Evolutionary conservation across 805 yeast genomes (phyloP).

Genomic region (Groenewaldozyma salmanticensis): DNA sequence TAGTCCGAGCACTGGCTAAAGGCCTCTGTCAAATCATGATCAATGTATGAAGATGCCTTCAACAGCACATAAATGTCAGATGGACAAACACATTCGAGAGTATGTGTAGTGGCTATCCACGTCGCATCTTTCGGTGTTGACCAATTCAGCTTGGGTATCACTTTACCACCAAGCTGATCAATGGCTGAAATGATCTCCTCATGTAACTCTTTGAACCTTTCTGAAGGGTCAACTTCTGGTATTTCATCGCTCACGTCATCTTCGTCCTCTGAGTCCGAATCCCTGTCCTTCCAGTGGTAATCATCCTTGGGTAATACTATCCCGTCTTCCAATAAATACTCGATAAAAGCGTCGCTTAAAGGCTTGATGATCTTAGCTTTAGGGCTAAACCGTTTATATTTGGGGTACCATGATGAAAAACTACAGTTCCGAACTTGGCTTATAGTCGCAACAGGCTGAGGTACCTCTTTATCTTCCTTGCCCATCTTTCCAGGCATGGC

Average conservation of each 20-base stretch:
- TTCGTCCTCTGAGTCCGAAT: slow-evolving; percentile 24
- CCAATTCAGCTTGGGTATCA: slow-evolving; percentile 92
- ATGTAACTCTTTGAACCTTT: slow-evolving; percentile 53
- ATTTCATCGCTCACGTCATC: slow-evolving; percentile 13
- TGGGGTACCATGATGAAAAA: slow-evolving; percentile 51
- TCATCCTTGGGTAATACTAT: slow-evolving; percentile 48
- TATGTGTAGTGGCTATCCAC: slow-evolving; percentile 79
- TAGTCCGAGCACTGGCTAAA: slow-evolving; percentile 40
- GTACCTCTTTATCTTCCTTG: not conserved
- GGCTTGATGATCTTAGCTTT: slow-evolving; percentile 45
- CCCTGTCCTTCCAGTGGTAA: slow-evolving; percentile 57
- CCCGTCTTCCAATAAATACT: slow-evolving; percentile 58
- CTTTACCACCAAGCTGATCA: slow-evolving; percentile 40
- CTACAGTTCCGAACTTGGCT: slow-evolving; percentile 41
- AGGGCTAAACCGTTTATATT: slow-evolving; percentile 41
- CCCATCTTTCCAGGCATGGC: not conserved
- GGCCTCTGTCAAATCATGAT: slow-evolving; percentile 72
- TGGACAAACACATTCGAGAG: slow-evolving; percentile 59
- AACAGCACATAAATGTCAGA: slow-evolving; percentile 72
- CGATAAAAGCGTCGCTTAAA: slow-evolving; percentile 46
- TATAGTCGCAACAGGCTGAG: slow-evolving; percentile 10
- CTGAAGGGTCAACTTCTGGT: slow-evolving; percentile 33
- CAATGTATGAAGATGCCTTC: slow-evolving; percentile 80
- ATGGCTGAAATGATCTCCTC: slow-evolving; percentile 38
- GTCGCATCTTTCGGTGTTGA: slow-evolving; percentile 92